Evolutionary conservation across 1,284 basidiomycete genomes (phyloP).

Genomic region (Polyporus tsugae): DNA sequence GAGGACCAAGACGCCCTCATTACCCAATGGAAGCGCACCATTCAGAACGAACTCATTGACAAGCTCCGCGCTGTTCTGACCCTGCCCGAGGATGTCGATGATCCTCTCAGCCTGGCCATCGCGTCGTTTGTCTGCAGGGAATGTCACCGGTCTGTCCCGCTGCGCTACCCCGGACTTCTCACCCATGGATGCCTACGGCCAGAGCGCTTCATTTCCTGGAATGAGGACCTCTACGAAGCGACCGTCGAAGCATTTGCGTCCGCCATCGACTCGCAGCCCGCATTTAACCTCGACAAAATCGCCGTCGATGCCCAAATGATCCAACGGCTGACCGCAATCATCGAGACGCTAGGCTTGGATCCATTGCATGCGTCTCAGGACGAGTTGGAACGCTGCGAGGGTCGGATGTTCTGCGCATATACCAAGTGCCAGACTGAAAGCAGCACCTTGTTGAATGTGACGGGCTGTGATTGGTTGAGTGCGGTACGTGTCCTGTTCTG

Average conservation of each 20-base stretch:
- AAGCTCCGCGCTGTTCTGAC: not conserved
- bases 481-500: not conserved
- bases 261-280: not conserved
- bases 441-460: not conserved
- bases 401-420: conserved; percentile 7
- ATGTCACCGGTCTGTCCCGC: not conserved
- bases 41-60: not conserved
- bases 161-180: not conserved
- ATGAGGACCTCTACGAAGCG: not conserved
- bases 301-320: not conserved
- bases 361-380: not conserved
- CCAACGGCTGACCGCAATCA: conserved; percentile 1
- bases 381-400: conserved; percentile 1
- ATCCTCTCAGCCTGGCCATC: conserved; percentile 1
- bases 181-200: not conserved
- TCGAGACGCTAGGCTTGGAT: not conserved
- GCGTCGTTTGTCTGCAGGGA: not conserved
- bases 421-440: conserved; percentile 1
- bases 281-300: not conserved
- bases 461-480: not conserved
- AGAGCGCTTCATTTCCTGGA: not conserved
- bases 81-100: not conserved
- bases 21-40: not conserved
- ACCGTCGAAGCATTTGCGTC: not conserved
- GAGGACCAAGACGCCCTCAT: not conserved